Base-by-base conservation (phyloP, 768 basidiomycete species). In the Lactarius hatsudake region DNA sequence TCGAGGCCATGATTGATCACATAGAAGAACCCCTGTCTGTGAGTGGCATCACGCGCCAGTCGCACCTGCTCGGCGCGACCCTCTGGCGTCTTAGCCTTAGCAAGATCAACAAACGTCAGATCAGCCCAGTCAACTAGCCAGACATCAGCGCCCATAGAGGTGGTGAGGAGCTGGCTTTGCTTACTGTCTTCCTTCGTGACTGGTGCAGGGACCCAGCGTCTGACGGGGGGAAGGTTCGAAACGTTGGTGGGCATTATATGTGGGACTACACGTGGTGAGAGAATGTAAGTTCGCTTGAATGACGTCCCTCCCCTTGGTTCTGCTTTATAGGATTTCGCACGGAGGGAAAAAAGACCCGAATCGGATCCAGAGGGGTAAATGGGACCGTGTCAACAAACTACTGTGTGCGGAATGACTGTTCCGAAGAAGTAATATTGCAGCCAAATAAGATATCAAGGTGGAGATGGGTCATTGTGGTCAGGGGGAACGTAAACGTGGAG, bases 1-100 rank as follows among this genome's bases (percentile, higher is more conserved):
- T 79, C 79, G 59, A 80, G 78, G 17, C 83, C 83, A 69, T 85
- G 83, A 63, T 83, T 82, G 42, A 83, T 73, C 23, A 81, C 79
- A 65, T 82, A 84, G 71, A 84, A 80, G 73, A 85, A 85, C 3
- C 78, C 78, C 38, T 74, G 72, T 7, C 71, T 73, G 43, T 72
- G 71, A 68, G 78, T 74, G 6, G 78, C 78, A 59, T 77, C 75
- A 26, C 76, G 76, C 8, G 74, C 74, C 54, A 76, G 64, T 2
- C 64, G 64, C 7, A 73, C 76, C 20, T 79, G 75, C 38, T 70
- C 75, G 1, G 70, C 74, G 2, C 75, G 75, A 8, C 76, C 78
- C 40, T 78, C 76, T 0, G 76, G 73, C 0, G 75, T 78, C 13
- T 67, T 62, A 20, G 73, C 71, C 66, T 76, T 73, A 2, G 77